A percentile compares a stretch with the other conserved stretches of the same genome.
phyloP scores from a whole-genome alignment of 257 asterid species.

The Prunella vulgaris region DNA sequence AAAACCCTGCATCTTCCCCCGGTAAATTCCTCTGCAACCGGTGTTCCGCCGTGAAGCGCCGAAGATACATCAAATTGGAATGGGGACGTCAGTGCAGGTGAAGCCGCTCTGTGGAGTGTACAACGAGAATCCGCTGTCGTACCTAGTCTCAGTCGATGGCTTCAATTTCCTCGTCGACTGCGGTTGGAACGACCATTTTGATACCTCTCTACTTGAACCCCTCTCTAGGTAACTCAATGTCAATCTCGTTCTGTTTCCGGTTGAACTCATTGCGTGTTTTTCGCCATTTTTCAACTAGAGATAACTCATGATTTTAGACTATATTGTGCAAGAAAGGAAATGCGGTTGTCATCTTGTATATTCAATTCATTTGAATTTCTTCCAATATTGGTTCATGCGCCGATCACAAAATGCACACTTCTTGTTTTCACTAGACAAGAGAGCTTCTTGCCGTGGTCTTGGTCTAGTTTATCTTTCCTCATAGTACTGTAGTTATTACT shows the following conservation, averaged over 20 bases:
- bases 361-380: not conserved
- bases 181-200: conserved; percentile 99
- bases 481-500: no score
- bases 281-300: conserved; percentile 8
- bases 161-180: conserved; percentile 92
- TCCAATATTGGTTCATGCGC: not conserved
- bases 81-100: conserved; percentile 99
- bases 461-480: not conserved
- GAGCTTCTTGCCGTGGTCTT: not conserved
- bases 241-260: not conserved
- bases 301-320: not conserved
- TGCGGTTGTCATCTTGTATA: not conserved
- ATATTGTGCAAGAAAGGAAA: not conserved
- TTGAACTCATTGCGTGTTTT: not conserved
- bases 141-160: conserved; percentile 80
- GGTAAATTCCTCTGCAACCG: conserved; percentile 2
- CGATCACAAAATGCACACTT: not conserved
- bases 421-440: not conserved
- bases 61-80: conserved; percentile 5
- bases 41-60: conserved; percentile 22
- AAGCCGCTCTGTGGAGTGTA: conserved; percentile 93
- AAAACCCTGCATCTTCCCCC: conserved; percentile 19
- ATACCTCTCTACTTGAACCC: conserved; percentile 83
- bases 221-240: conserved; percentile 60
- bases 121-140: conserved; percentile 88